These are phyloP conservation scores for Hymenoscyphus linearis DNA, from an alignment of 2,329 filamentous ascomycete species.

Conservation along the genomic window DNA sequence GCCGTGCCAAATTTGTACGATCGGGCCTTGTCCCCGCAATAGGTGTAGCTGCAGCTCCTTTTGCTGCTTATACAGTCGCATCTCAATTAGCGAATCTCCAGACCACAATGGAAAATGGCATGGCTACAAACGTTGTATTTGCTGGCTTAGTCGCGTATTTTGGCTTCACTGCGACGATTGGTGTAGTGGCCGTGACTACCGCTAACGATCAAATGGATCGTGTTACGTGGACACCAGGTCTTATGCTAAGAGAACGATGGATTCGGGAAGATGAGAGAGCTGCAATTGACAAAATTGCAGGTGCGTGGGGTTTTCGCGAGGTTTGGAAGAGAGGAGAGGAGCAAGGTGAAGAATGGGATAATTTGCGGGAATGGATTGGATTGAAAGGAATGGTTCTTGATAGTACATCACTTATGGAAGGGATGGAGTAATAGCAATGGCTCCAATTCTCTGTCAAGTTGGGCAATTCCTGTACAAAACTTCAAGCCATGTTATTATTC, in stretches of 20 bases:
- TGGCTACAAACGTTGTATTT: slow-evolving; percentile 74
- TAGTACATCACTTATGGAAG: slow-evolving; percentile 83
- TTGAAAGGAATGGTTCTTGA: slow-evolving; percentile 87
- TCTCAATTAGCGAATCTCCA: slow-evolving; percentile 62
- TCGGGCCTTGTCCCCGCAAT: slow-evolving; percentile 55
- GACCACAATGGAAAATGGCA: slow-evolving; percentile 68
- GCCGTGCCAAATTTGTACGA: slow-evolving; percentile 61
- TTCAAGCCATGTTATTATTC: not conserved
- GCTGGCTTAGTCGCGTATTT: slow-evolving; percentile 79
- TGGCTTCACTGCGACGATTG: slow-evolving; percentile 73
- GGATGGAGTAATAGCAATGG: slow-evolving; percentile 60
- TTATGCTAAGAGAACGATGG: slow-evolving; percentile 77
- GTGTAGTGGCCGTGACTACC: slow-evolving; percentile 77
- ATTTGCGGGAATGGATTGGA: slow-evolving; percentile 74
- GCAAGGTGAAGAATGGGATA: slow-evolving; percentile 84
- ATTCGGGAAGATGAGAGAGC: slow-evolving; percentile 84
- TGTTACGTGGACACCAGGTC: slow-evolving; percentile 83
- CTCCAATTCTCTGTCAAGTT: not conserved
- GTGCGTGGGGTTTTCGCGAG: slow-evolving; percentile 89
- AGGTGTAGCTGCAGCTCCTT: slow-evolving; percentile 52
- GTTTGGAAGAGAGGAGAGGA: slow-evolving; percentile 78
- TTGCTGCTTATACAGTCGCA: slow-evolving; percentile 66
- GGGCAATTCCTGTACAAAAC: not conserved
- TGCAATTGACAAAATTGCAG: slow-evolving; percentile 78
- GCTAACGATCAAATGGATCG: slow-evolving; percentile 93